A percentile compares a stretch with the other conserved stretches of the same genome.
These are phyloP conservation scores for Kwoniella mangroviensis DNA, from an alignment of 768 basidiomycete species.

Conservation along the genomic window DNA sequence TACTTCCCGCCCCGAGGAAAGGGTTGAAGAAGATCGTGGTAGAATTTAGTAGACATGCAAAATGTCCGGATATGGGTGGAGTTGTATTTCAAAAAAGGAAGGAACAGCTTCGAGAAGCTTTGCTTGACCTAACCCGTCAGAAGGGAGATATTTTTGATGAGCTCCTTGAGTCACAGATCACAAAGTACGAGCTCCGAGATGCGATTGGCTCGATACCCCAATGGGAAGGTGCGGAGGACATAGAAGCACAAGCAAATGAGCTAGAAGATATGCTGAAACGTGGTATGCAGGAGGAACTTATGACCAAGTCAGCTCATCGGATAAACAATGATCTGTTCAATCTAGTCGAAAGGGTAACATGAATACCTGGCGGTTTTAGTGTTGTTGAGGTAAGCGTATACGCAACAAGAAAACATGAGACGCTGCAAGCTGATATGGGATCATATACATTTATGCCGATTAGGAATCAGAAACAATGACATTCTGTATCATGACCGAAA, in stretches of 20 bases:
- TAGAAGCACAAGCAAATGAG: background rate
- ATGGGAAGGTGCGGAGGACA: background rate
- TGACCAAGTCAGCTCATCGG: background rate
- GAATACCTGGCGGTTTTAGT: background rate
- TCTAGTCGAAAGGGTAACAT: background rate
- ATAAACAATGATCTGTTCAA: no score
- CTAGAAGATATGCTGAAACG: background rate
- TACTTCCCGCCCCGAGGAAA: background rate
- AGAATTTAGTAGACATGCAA: background rate
- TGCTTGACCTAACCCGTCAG: background rate
- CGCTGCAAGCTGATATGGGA: no score
- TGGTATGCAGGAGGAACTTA: background rate
- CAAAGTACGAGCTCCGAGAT: slow-evolving; percentile 2
- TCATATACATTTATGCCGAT: no score
- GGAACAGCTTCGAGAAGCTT: background rate
- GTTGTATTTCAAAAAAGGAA: background rate
- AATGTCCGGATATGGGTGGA: slow-evolving; percentile 7
- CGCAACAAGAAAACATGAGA: no score
- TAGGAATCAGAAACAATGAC: no score
- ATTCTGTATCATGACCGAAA: no score
- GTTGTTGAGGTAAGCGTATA: no score
- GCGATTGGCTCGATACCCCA: slow-evolving; percentile 4
- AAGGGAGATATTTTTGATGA: background rate
- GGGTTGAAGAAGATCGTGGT: background rate
- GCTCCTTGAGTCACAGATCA: background rate